Evolutionary conservation across 768 basidiomycete species (phyloP).

Genomic region (Boletales sp.): DNA sequence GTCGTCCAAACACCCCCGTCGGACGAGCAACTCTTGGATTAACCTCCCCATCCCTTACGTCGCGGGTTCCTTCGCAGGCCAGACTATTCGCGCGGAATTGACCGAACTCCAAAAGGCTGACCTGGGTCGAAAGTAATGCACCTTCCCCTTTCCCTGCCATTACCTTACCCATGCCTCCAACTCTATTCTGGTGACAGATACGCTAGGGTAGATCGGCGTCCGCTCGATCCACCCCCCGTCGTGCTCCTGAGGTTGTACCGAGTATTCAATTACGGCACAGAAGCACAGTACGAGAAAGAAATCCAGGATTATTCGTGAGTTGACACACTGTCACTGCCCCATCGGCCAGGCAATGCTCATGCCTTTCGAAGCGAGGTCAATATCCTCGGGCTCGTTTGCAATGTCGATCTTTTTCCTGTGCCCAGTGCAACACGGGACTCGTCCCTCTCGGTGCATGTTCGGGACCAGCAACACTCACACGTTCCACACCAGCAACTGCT

Average conservation of each 20-base stretch:
- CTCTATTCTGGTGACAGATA: slow-evolving; percentile 35
- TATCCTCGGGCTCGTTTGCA: slow-evolving; percentile 67
- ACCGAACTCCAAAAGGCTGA: slow-evolving; percentile 65
- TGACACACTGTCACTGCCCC: background rate
- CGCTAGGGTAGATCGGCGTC: slow-evolving; percentile 60
- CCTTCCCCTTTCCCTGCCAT: background rate
- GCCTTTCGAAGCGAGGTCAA: slow-evolving; percentile 49
- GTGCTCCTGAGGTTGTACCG: slow-evolving; percentile 51
- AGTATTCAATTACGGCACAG: slow-evolving; percentile 38
- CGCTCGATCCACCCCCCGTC: slow-evolving; percentile 66
- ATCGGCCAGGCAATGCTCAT: slow-evolving; percentile 1
- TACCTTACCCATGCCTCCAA: slow-evolving; percentile 2
- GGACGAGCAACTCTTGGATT: slow-evolving; percentile 27
- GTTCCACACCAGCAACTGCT: slow-evolving; percentile 1
- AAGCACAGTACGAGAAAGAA: slow-evolving; percentile 44
- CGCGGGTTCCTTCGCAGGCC: slow-evolving; percentile 59
- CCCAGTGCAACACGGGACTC: slow-evolving; percentile 22
- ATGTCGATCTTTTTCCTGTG: slow-evolving; percentile 73
- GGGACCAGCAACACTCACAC: slow-evolving; percentile 13
- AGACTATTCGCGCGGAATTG: slow-evolving; percentile 50
- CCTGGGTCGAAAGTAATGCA: slow-evolving; percentile 58
- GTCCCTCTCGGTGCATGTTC: slow-evolving; percentile 1
- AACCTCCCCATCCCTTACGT: slow-evolving; percentile 49
- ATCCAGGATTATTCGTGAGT: slow-evolving; percentile 48
- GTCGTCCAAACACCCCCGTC: slow-evolving; percentile 17